Evolutionary conservation across 2,329 filamentous ascomycete species (phyloP), one percentile per base, ranked within the genome.

Genomic region (Keithomyces neogunnii): DNA sequence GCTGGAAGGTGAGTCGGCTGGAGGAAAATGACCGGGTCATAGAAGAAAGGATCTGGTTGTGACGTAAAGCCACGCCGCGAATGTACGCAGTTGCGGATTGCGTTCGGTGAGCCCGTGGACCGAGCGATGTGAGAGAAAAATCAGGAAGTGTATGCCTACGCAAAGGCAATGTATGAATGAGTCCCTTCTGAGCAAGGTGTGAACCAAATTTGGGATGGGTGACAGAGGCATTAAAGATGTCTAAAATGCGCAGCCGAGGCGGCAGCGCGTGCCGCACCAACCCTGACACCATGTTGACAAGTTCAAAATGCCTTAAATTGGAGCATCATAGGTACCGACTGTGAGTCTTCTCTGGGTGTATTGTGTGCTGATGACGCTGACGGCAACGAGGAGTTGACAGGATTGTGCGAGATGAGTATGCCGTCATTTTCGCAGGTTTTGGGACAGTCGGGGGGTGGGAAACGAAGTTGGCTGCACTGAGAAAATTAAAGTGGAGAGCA

Each of bases 231-330:
- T 59, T 56, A 31, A 55, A 55, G 45, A 51, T 62, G 63, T 60
- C 60, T 56, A 67, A 65, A 58, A 66, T 10, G 26, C 39, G 67
- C 63, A 71, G 67, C 61, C 69, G 70, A 56, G 74, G 73, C 67
- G 75, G 69, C 69, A 77, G 68, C 66, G 69, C 68, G 62, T 71
- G 72, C 60, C 73, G 74, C 61, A 74, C 68, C 62, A 69, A 69
- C 66, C 71, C 73, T 68, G 72, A 69, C 65, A 70, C 71, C 75
- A 78, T 78, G 59, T 60, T 71, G 62, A 62, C 59, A 55, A 31
- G 38, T 26, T 51, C 33, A 54, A 49, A 47, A 48, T 52, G 48
- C 55, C 49, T 57, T 56, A 57, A 52, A 59, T 54, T 55, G 57
- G 55, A 57, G 60, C 64, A 66, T 67, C 55, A 60, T 67, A 60